phyloP scores from a whole-genome alignment of 257 asterid genomes.

The Solanum pinnatisectum region DNA sequence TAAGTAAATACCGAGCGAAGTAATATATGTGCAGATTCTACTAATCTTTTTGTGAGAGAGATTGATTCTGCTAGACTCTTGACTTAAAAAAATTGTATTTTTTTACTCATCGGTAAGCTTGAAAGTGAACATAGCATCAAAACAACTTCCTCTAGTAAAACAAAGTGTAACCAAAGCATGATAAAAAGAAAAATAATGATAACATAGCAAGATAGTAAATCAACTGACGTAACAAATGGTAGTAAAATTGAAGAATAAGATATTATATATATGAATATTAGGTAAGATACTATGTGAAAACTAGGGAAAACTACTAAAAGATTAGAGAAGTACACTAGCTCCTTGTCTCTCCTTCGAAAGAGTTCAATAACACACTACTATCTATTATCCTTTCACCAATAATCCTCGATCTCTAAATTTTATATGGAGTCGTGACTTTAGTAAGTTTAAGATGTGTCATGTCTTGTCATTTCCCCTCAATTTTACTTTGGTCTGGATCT shows the following conservation, averaged over 20 bases:
- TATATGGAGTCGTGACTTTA: not conserved
- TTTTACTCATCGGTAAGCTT: not conserved
- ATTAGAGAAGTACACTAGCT: not conserved
- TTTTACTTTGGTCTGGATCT: not conserved
- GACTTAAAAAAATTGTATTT: no score
- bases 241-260: not conserved
- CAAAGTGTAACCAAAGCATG: not conserved
- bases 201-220: not conserved
- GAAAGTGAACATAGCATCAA: not conserved
- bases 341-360: not conserved
- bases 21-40: not conserved
- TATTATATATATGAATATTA: not conserved
- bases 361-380: not conserved
- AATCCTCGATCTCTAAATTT: not conserved
- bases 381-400: not conserved
- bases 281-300: not conserved
- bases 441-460: not conserved
- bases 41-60: not conserved
- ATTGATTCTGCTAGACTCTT: not conserved
- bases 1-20: not conserved
- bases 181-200: not conserved
- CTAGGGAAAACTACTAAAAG: not conserved
- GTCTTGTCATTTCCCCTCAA: not conserved
- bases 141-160: not conserved
- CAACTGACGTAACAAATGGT: not conserved